Conservation (phyloP, 306 rosid genomes). For the Sechiopsis laciniata region DNA sequence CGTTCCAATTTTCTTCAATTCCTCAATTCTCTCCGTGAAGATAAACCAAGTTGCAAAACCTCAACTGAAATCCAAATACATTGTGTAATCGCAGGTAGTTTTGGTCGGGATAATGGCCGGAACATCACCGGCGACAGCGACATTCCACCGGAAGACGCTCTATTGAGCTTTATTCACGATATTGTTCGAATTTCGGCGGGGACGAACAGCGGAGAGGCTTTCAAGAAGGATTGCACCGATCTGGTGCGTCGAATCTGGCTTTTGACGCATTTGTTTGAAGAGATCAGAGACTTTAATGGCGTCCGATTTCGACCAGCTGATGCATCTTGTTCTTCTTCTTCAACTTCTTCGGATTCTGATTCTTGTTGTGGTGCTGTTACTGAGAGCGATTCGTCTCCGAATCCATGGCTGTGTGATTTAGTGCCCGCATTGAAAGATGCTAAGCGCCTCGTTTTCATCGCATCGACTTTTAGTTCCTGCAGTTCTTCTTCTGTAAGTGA, state of each 20-base stretch:
- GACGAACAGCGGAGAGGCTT: conserved; percentile 29
- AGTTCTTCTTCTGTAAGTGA: conserved; percentile 28
- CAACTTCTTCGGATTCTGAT: conserved; percentile 31
- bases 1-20: not conserved
- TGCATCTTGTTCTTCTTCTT: conserved; percentile 30
- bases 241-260: conserved; percentile 89
- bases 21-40: not conserved
- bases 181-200: conserved; percentile 40
- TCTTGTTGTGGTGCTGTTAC: conserved; percentile 25
- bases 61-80: not conserved
- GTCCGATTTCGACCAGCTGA: conserved; percentile 16
- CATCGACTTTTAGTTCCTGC: conserved; percentile 40
- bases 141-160: conserved; percentile 41
- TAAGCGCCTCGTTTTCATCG: conserved; percentile 51
- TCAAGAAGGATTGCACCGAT: conserved; percentile 82
- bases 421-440: conserved; percentile 61
- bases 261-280: conserved; percentile 73
- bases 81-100: not conserved
- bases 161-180: conserved; percentile 48
- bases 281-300: conserved; percentile 50
- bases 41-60: not conserved
- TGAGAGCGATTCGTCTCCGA: not conserved
- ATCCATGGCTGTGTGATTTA: conserved; percentile 57
- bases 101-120: conserved; percentile 49
- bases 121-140: conserved; percentile 38